A percentile compares a stretch with the other conserved stretches of the same genome.
Conservation (phyloP, 768 basidiomycete genomes). For the Phanerochaete sordida region DNA sequence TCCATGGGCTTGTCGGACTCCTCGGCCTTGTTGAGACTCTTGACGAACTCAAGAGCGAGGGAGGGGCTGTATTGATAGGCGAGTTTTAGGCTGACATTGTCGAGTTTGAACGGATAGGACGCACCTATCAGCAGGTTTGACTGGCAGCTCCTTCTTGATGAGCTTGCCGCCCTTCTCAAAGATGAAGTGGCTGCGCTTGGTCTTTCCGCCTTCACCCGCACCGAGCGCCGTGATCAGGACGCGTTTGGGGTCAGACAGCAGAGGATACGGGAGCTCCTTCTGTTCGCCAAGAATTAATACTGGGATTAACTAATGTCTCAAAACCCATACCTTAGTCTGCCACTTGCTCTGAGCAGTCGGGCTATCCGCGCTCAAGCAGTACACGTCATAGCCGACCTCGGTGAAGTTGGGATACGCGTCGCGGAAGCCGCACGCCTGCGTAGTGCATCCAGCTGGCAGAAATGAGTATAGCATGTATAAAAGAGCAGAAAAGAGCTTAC, state of each 20-base stretch:
- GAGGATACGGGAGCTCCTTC: slow-evolving; percentile 82
- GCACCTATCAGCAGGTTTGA: slow-evolving; percentile 84
- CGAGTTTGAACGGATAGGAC: slow-evolving; percentile 16
- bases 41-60: slow-evolving; percentile 68
- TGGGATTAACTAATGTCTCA: neutral
- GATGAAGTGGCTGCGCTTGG: slow-evolving; percentile 90
- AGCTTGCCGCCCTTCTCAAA: slow-evolving; percentile 91
- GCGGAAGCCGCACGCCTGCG: slow-evolving; percentile 88
- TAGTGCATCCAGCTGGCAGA: slow-evolving; percentile 80
- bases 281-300: slow-evolving; percentile 26
- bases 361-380: slow-evolving; percentile 81
- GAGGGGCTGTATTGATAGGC: too few species aligned
- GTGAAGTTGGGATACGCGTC: slow-evolving; percentile 80
- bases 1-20: neutral
- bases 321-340: slow-evolving; percentile 74
- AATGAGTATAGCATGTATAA: neutral
- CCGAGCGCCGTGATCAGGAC: slow-evolving; percentile 78
- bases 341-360: slow-evolving; percentile 75
- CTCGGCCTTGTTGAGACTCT: slow-evolving; percentile 26
- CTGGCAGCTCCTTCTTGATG: slow-evolving; percentile 78
- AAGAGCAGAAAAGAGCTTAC: slow-evolving; percentile 32
- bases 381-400: slow-evolving; percentile 63
- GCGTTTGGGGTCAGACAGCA: slow-evolving; percentile 88
- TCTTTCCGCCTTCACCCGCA: slow-evolving; percentile 74
- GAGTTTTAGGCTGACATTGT: too few species aligned